phyloP scores from a whole-genome alignment of 345 rosid species.

The Gossypioides kirkii region DNA sequence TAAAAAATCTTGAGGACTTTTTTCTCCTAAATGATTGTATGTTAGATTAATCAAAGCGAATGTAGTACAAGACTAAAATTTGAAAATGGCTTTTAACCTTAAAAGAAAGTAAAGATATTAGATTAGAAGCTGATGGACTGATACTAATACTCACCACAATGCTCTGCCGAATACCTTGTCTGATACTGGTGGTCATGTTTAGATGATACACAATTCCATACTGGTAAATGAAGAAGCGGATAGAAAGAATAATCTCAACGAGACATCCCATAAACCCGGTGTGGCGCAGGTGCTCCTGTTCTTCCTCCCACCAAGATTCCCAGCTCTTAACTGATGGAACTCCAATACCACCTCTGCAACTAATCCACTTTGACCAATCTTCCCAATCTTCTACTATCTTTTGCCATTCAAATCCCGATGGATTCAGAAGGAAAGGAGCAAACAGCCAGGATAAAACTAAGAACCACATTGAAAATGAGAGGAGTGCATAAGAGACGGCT shows the following conservation, averaged over 20 bases:
- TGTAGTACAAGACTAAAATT: background rate
- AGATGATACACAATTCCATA: slow-evolving; percentile 88
- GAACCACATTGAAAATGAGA: slow-evolving; percentile 87
- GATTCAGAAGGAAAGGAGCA: slow-evolving; percentile 87
- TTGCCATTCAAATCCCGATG: slow-evolving; percentile 98
- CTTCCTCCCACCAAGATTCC: slow-evolving; percentile 99
- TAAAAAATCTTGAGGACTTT: background rate
- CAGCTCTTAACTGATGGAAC: slow-evolving; percentile 91
- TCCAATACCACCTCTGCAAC: slow-evolving; percentile 89
- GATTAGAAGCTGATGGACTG: background rate
- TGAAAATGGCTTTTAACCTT: background rate
- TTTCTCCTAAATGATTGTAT: background rate
- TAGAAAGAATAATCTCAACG: slow-evolving; percentile 68
- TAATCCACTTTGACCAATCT: slow-evolving; percentile 94
- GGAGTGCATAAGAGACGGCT: slow-evolving; percentile 32
- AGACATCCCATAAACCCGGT: slow-evolving; percentile 66
- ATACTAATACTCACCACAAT: slow-evolving; percentile 44
- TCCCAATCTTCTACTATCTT: slow-evolving; percentile 98
- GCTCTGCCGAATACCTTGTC: slow-evolving; percentile 57
- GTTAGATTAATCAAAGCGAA: background rate
- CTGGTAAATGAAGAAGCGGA: slow-evolving; percentile 78
- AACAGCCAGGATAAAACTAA: slow-evolving; percentile 78
- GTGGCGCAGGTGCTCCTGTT: slow-evolving; percentile 81
- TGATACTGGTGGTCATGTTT: slow-evolving; percentile 46
- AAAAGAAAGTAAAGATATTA: background rate